Evolutionary conservation across 2,329 filamentous ascomycete genomes (phyloP).

Genomic region (Penicillium sp.): DNA sequence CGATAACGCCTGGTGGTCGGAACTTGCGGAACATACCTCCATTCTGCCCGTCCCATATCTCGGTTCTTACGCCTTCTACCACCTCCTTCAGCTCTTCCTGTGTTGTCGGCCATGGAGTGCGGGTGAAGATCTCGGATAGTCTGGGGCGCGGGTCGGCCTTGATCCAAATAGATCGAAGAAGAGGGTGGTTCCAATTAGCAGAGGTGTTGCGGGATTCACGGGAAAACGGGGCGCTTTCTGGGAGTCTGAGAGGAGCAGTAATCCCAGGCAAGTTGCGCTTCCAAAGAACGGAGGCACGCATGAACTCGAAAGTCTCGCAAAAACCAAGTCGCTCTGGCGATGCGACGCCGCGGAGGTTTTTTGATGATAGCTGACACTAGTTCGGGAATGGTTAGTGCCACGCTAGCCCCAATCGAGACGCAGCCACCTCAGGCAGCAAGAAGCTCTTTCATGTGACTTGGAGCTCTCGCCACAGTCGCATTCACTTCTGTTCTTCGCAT

Average conservation of each 20-base stretch:
- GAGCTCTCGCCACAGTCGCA: neutral
- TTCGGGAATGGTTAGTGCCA: no score
- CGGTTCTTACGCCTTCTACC: conserved; percentile 56
- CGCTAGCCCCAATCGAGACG: no score
- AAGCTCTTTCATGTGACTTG: conserved; percentile 3
- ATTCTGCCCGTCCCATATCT: conserved; percentile 65
- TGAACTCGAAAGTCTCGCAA: no score
- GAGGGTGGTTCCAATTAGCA: neutral
- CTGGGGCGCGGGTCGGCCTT: conserved; percentile 5
- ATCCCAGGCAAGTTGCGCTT: conserved; percentile 18
- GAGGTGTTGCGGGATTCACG: neutral
- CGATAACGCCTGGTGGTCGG: conserved; percentile 9
- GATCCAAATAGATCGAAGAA: conserved; percentile 2
- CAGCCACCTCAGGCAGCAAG: conserved; percentile 17
- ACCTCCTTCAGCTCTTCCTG: conserved; percentile 31
- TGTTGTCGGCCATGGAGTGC: conserved; percentile 36
- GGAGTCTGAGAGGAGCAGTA: neutral
- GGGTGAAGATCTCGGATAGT: conserved; percentile 20
- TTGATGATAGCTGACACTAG: no score
- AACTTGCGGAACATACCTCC: conserved; percentile 52
- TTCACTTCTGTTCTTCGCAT: conserved; percentile 6
- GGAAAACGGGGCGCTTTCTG: neutral
- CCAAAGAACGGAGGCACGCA: conserved; percentile 23
- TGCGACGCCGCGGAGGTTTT: no score
- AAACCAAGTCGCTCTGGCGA: no score